Percentiles rank a stretch among this genome's conserved stretches.
These are phyloP conservation scores for Claviceps digitariae DNA, from an alignment of 2,329 filamentous ascomycete species.

Conservation along the genomic window DNA sequence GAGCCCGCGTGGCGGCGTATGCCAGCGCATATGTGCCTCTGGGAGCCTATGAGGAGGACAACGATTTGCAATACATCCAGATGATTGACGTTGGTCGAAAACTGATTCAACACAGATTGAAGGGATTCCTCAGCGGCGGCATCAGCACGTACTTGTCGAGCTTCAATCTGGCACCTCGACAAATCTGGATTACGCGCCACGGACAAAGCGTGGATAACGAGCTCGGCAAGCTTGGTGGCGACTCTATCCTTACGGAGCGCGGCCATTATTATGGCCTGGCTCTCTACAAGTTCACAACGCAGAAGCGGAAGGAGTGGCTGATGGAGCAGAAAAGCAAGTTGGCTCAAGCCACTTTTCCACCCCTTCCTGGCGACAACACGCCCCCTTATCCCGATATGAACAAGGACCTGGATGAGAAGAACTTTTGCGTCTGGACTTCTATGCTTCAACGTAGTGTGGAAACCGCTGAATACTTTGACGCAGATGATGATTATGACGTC, in stretches of 20 bases:
- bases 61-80: slow-evolving; percentile 89
- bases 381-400: slow-evolving; percentile 84
- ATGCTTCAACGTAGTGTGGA: slow-evolving; percentile 88
- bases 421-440: slow-evolving; percentile 96
- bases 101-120: slow-evolving; percentile 77
- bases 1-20: slow-evolving; percentile 80
- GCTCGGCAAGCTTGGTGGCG: slow-evolving; percentile 77
- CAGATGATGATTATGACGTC: slow-evolving; percentile 85
- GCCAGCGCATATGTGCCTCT: slow-evolving; percentile 88
- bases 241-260: slow-evolving; percentile 70
- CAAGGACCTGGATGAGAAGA: slow-evolving; percentile 60
- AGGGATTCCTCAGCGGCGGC: slow-evolving; percentile 81
- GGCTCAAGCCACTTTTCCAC: slow-evolving; percentile 71
- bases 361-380: slow-evolving; percentile 77
- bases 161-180: slow-evolving; percentile 87
- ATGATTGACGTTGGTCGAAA: slow-evolving; percentile 98
- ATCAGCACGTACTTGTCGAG: slow-evolving; percentile 92
- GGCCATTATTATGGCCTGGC: slow-evolving; percentile 68
- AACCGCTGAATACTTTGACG: slow-evolving; percentile 77
- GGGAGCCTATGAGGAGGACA: slow-evolving; percentile 78
- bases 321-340: slow-evolving; percentile 68
- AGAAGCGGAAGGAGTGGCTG: slow-evolving; percentile 71
- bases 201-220: slow-evolving; percentile 85
- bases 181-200: slow-evolving; percentile 97
- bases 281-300: slow-evolving; percentile 70